Percentiles rank a stretch among this genome's conserved stretches.
Conservation (phyloP, 108 stramenopile species). For the Ochromonas danica region DNA sequence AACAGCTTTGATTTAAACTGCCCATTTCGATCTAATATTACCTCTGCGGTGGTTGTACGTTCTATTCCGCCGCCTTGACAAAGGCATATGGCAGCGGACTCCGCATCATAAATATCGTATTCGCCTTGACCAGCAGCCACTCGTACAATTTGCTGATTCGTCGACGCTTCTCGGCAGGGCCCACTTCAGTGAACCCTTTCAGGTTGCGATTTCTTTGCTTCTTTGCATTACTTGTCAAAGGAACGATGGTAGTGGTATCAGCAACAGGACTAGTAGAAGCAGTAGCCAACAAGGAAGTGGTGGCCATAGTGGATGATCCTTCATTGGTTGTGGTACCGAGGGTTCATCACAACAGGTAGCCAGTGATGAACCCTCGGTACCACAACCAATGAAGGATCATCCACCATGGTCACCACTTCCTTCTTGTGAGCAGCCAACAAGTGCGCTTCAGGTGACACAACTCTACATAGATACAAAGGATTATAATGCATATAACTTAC, state of each 20-base stretch:
- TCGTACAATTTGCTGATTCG: neutral
- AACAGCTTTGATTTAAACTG: neutral
- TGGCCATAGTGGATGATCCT: too few species aligned
- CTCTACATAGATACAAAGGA: neutral
- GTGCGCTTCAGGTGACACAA: neutral
- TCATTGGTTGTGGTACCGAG: too few species aligned
- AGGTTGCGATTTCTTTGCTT: neutral
- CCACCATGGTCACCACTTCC: neutral
- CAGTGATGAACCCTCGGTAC: too few species aligned
- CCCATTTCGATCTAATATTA: neutral
- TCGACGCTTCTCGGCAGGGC: neutral
- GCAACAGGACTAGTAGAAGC: neutral
- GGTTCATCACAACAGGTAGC: neutral
- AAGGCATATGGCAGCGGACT: neutral
- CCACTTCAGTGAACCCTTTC: neutral
- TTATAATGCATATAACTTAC: neutral
- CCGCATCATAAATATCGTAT: constrained; percentile 5
- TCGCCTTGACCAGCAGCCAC: neutral
- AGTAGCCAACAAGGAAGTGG: neutral
- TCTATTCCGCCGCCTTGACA: constrained; percentile 13
- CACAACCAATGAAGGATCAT: too few species aligned
- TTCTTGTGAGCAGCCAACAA: neutral
- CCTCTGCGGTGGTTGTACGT: neutral
- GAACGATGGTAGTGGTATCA: neutral
- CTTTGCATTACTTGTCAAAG: neutral